Evolutionary conservation across 75 land plant genomes (phyloP), one percentile per base, ranked within the genome.

Genomic region (Chamaecyparis obtusa): DNA sequence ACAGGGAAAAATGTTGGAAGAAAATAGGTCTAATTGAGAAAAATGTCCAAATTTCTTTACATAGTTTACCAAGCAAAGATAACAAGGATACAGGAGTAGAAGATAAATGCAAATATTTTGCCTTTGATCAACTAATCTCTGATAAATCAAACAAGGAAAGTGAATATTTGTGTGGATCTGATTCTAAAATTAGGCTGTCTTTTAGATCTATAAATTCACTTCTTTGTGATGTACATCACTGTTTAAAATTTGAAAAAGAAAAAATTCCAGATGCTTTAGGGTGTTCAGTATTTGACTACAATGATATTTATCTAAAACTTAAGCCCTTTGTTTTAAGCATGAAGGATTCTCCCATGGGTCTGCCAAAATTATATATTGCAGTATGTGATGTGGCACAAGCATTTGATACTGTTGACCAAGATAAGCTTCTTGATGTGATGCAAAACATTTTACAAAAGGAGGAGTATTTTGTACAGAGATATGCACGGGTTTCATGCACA

Each of bases 241-340:
- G 96, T 87, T 84, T 98, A 32, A 98, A 93, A 87, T 91, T 87
- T 51, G 86, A 97, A 76, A 87, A 90, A 84, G 88, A 86, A 86
- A 91, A 88, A 51, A 86, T 90, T 71, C 94, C 91, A 24, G 95
- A 95, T 37, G 87, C 88, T 33, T 87, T 95, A 74, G 99, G 99
- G 0, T 90, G 94, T 21, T 97, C 99, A 44, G 97, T 97, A 7
- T 98, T 98, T 91, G 95, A 96, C 72, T 97, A 98, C 81, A 95
- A 95, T 90, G 99, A 97, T 91, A 91, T 91, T 48, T 97, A 98
- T 85, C 57, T 82, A 85, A 95, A 89, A 80, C 83, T 97, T 35
- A 87, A 88, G 36, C 94, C 93, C 15, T 98, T 93, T 88, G 60
- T 95, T 51, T 85, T 85, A 41, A 14, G 84, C 21, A 56, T 94